Percentiles rank a stretch among this genome's conserved stretches.
Conservation (phyloP, 139 green algal species). For the Volvox reticuliferus region DNA sequence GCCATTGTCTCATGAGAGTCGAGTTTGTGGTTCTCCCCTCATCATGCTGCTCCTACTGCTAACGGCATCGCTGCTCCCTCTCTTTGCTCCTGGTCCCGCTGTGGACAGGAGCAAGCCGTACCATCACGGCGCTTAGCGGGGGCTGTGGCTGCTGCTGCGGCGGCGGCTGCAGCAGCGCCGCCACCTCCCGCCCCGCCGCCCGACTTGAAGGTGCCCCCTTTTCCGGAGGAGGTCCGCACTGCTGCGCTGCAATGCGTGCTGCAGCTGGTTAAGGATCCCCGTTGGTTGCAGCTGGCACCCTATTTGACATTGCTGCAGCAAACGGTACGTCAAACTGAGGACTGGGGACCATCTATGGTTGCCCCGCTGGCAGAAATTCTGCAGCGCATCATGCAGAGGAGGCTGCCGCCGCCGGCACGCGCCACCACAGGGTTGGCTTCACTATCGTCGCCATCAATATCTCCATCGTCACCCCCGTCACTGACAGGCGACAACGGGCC, state of each 20-base stretch:
- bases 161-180: background rate
- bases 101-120: background rate
- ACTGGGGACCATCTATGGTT: background rate
- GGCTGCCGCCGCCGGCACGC: slow-evolving; percentile 6
- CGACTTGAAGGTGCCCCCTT: slow-evolving; percentile 34
- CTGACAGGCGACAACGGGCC: too few relatives aligned
- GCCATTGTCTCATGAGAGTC: too few relatives aligned
- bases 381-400: background rate
- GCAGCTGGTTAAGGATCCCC: slow-evolving; percentile 43
- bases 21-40: too few relatives aligned
- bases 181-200: slow-evolving; percentile 8
- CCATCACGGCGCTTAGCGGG: background rate
- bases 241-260: slow-evolving; percentile 39
- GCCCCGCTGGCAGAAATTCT: slow-evolving; percentile 4
- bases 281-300: slow-evolving; percentile 6
- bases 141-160: background rate
- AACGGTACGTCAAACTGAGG: background rate
- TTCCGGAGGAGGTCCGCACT: slow-evolving; percentile 38
- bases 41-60: too few relatives aligned
- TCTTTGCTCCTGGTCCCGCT: too few relatives aligned
- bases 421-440: background rate
- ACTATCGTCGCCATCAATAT: too few relatives aligned
- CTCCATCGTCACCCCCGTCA: too few relatives aligned
- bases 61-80: too few relatives aligned
- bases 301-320: background rate